phyloP scores from a whole-genome alignment of 805 yeast species.

The Suhomyces faveliae region DNA sequence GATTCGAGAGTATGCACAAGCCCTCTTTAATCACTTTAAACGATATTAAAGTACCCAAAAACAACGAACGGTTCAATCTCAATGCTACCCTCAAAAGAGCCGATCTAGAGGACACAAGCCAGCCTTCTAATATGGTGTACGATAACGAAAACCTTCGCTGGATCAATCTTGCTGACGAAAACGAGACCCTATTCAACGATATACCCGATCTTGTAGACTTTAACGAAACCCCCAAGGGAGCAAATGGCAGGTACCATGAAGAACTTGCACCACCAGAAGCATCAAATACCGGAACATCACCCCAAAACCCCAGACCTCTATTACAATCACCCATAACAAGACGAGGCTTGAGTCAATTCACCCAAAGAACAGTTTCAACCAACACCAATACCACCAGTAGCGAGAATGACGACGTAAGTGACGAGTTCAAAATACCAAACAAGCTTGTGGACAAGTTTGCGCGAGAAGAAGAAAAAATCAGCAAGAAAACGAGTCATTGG shows the following conservation, averaged over 20 bases:
- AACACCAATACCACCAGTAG: constrained; percentile 19
- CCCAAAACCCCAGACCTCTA: neutral
- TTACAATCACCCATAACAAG: constrained; percentile 11
- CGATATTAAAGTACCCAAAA: constrained; percentile 17
- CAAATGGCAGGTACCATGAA: constrained; percentile 4
- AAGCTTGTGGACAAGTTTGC: constrained; percentile 30
- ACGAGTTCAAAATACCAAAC: constrained; percentile 27
- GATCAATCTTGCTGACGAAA: constrained; percentile 47
- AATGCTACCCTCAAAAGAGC: neutral
- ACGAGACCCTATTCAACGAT: constrained; percentile 46
- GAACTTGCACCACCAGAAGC: constrained; percentile 3
- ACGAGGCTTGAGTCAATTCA: constrained; percentile 36
- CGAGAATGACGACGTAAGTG: constrained; percentile 14
- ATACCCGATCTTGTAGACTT: constrained; percentile 43
- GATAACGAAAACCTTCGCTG: constrained; percentile 57
- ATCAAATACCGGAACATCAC: neutral
- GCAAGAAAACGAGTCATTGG: constrained; percentile 38
- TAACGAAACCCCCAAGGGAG: constrained; percentile 3
- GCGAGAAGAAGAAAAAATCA: constrained; percentile 36
- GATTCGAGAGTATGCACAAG: constrained; percentile 45
- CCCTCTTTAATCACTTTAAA: constrained; percentile 38
- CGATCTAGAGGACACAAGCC: constrained; percentile 5
- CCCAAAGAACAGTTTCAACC: constrained; percentile 37
- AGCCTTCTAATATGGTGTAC: constrained; percentile 49
- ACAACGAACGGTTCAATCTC: neutral